A percentile compares a stretch with the other conserved stretches of the same genome.
Conservation (phyloP, 371 early-diverging fungal species). For the Mucor saturninus region DNA sequence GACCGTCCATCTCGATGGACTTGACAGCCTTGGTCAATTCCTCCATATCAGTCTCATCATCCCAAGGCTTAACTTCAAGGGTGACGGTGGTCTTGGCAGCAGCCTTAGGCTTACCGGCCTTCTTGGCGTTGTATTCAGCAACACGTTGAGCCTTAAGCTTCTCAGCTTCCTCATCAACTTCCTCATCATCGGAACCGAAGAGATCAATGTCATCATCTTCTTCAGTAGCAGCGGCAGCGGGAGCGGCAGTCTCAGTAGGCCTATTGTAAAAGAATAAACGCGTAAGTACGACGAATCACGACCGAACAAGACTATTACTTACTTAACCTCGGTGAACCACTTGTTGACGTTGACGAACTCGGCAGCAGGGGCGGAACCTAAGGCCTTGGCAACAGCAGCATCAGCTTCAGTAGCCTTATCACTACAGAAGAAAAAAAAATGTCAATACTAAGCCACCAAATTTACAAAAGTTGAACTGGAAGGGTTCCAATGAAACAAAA, state of each 20-base stretch:
- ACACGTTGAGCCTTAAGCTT: slow-evolving; percentile 86
- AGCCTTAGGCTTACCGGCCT: slow-evolving; percentile 91
- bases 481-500: neutral
- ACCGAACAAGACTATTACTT: slow-evolving; percentile 16
- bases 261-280: slow-evolving; percentile 10
- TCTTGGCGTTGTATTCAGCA: slow-evolving; percentile 92
- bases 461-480: neutral
- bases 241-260: slow-evolving; percentile 54
- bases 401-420: slow-evolving; percentile 45
- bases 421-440: slow-evolving; percentile 17
- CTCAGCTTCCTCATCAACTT: slow-evolving; percentile 92
- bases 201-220: slow-evolving; percentile 96
- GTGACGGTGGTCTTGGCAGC: slow-evolving; percentile 93
- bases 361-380: slow-evolving; percentile 49
- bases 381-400: slow-evolving; percentile 48
- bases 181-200: slow-evolving; percentile 92
- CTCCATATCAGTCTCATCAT: slow-evolving; percentile 91
- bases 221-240: slow-evolving; percentile 63
- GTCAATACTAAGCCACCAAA: slow-evolving; percentile 23
- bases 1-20: slow-evolving; percentile 84
- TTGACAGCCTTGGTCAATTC: slow-evolving; percentile 78
- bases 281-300: neutral
- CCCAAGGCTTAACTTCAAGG: slow-evolving; percentile 97
- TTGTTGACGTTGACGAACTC: slow-evolving; percentile 45
- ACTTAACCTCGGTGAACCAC: slow-evolving; percentile 53